Percentiles rank a stretch among this genome's conserved stretches.
phyloP scores from a whole-genome alignment of 441 rosid species.

The Syzygium malaccense region DNA sequence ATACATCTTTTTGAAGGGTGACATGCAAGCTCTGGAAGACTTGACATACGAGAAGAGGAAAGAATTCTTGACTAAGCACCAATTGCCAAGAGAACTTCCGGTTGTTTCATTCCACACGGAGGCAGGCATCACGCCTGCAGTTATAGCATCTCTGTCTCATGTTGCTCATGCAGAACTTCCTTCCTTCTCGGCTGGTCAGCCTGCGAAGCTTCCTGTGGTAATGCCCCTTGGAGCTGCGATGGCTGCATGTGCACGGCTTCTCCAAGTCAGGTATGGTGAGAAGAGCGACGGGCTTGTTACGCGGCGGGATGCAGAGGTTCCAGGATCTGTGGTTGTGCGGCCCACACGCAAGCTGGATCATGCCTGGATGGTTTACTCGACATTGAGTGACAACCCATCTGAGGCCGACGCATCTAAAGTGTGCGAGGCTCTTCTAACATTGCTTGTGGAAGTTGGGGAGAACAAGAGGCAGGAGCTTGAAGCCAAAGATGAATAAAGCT shows the following conservation, averaged over 20 bases:
- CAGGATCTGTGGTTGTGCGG: constrained; percentile 77
- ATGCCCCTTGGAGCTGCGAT: constrained; percentile 94
- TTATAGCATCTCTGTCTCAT: constrained; percentile 69
- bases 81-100: constrained; percentile 70
- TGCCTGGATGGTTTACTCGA: constrained; percentile 97
- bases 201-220: constrained; percentile 72
- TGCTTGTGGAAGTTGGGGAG: constrained; percentile 72
- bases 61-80: constrained; percentile 65
- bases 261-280: constrained; percentile 74
- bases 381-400: constrained; percentile 56
- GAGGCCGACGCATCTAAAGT: constrained; percentile 85
- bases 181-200: constrained; percentile 32
- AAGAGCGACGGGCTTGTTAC: constrained; percentile 93
- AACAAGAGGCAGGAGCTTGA: constrained; percentile 42
- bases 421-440: constrained; percentile 77
- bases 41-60: constrained; percentile 82
- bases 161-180: constrained; percentile 94
- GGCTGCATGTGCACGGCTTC: constrained; percentile 95
- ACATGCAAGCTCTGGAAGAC: constrained; percentile 89
- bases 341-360: constrained; percentile 82
- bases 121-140: constrained; percentile 80
- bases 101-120: constrained; percentile 86
- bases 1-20: constrained; percentile 44
- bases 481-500: constrained; percentile 38
- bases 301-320: constrained; percentile 88